A percentile compares a stretch with the other conserved stretches of the same genome.
phyloP scores from a whole-genome alignment of 2,329 filamentous ascomycete species.

The Curvularia hawaiiensis region DNA sequence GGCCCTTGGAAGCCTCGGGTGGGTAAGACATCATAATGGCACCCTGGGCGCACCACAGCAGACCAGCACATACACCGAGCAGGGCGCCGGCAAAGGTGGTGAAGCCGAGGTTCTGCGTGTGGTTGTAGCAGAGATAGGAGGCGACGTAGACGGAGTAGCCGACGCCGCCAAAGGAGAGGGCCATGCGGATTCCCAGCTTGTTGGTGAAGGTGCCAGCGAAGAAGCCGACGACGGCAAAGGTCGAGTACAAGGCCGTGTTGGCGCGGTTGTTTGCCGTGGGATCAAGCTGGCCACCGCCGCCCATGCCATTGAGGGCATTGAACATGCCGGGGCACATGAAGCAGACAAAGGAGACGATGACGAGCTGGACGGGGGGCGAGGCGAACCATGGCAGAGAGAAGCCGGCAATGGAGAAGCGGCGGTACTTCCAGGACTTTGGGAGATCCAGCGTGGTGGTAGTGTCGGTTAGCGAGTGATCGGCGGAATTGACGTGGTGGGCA shows the following conservation, averaged over 20 bases:
- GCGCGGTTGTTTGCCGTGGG: constrained; percentile 66
- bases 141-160: constrained; percentile 79
- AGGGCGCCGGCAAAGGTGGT: constrained; percentile 77
- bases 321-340: constrained; percentile 62
- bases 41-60: constrained; percentile 83
- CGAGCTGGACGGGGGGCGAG: constrained; percentile 54
- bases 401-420: constrained; percentile 47
- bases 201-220: constrained; percentile 77
- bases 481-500: constrained; percentile 34
- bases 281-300: constrained; percentile 56
- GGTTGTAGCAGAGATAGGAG: constrained; percentile 72
- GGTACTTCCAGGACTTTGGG: constrained; percentile 57
- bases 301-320: constrained; percentile 58
- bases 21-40: constrained; percentile 93
- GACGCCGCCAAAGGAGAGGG: constrained; percentile 73
- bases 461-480: constrained; percentile 41
- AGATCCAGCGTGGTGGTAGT: constrained; percentile 39
- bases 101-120: constrained; percentile 71
- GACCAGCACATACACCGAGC: constrained; percentile 77
- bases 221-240: constrained; percentile 70
- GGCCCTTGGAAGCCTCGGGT: constrained; percentile 78
- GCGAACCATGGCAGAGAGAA: constrained; percentile 56
- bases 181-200: constrained; percentile 70
- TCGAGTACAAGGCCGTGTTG: constrained; percentile 73
- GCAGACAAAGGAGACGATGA: constrained; percentile 58